Evolutionary conservation across 2,329 filamentous ascomycete genomes (phyloP).

Genomic region (Trichoderma asperellum): DNA sequence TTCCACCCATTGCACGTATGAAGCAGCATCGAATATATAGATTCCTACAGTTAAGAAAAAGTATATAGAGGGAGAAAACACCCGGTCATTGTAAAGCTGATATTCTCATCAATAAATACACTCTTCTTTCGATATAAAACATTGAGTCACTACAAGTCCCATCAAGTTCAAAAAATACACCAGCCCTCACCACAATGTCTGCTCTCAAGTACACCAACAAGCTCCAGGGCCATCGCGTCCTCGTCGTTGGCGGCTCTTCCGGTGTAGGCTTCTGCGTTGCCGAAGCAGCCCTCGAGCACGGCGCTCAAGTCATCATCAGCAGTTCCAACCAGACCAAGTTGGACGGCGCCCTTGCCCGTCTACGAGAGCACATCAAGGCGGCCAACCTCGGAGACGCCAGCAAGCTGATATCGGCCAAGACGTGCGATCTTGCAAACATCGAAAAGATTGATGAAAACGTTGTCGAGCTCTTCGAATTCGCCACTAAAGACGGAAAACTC

Average conservation of each 20-base stretch:
- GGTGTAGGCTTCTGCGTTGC: conserved; percentile 67
- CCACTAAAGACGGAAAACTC: conserved; percentile 52
- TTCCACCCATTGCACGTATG: neutral
- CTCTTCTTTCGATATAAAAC: neutral
- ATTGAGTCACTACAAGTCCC: neutral
- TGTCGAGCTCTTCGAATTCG: conserved; percentile 52
- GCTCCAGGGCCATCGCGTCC: conserved; percentile 47
- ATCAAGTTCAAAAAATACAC: neutral
- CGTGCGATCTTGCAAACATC: conserved; percentile 32
- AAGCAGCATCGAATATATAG: neutral
- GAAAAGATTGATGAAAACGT: conserved; percentile 45
- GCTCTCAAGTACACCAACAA: conserved; percentile 41
- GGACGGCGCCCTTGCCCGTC: conserved; percentile 47
- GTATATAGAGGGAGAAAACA: conserved; percentile 9
- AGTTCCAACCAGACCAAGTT: conserved; percentile 59
- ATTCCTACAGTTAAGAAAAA: neutral
- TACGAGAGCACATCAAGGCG: conserved; percentile 41
- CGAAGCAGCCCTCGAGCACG: conserved; percentile 58
- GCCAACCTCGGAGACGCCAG: conserved; percentile 43
- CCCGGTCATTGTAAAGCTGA: neutral
- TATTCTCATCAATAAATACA: neutral
- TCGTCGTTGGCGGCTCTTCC: conserved; percentile 66
- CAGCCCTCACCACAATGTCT: conserved; percentile 14
- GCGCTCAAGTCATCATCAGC: conserved; percentile 62
- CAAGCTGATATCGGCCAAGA: conserved; percentile 33